Evolutionary conservation across 257 asterid species (phyloP), one percentile per base, ranked within the genome.

Genomic region (Jasminum sambac): DNA sequence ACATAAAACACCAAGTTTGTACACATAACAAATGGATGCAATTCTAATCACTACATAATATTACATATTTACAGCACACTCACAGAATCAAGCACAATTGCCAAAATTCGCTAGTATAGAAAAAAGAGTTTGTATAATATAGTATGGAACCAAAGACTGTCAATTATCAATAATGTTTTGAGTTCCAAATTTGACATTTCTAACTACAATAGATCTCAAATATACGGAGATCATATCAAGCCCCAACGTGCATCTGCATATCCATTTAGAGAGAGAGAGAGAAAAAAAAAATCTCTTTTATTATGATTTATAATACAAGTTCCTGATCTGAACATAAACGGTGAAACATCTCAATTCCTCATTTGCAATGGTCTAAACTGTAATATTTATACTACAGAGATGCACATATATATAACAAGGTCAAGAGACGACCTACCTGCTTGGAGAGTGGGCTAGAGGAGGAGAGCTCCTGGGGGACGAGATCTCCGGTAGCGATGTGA

Each of bases 401-500:
- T 0, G 61, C 25, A 8, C 30, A 52, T 4, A 52, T 2, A 13
- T 19, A 2, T 17, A 52, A 12, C 17, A 11, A 9, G 30, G 7
- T 19, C 21, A 52, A 52, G 8, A 69, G 19, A 43, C 34, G 10
- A 5, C 82, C 4, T 72, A 90, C 99, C 69, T 95, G 89, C 68
- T 83, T 82, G 19, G 98, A 85, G 37, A 88, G 76, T 62, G 96
- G 80, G 21, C 94, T 87, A 26, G 88, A 63, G 6, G 97, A 86
- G 24, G 84, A 65, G 62, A 95, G 95, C 83, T 91, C 99, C 44
- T 91, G 90, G n/a, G 98, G 96, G 55, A 95, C 98, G 70, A 95
- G 98, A 89, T 95, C 99, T 36, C 99, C 99, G 40, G 99, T 95
- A 42, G 99, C 96, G 75, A 91, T 89, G 76, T 95, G 99, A 9